A percentile compares a stretch with the other conserved stretches of the same genome.
Conservation (phyloP, 208 protist genomes). For the Crithidia thermophila region DNA sequence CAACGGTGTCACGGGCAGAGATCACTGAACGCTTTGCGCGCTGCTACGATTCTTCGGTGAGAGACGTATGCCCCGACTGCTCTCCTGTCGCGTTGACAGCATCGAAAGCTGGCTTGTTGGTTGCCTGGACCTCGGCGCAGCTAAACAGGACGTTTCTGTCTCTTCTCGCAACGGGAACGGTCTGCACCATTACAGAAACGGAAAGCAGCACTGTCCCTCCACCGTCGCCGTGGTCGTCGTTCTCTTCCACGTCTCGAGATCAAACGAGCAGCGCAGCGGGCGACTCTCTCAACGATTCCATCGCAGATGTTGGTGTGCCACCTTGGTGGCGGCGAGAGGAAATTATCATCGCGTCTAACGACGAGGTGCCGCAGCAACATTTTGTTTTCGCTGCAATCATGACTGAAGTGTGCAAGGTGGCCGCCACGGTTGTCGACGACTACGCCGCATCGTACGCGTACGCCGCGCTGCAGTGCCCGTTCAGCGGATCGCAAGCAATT, state of each 20-base stretch:
- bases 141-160: neutral
- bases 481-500: neutral
- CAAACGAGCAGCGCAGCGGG: too few relatives aligned
- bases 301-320: too few relatives aligned
- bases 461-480: neutral
- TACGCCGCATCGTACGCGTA: neutral
- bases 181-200: neutral
- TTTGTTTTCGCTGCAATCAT: neutral
- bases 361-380: neutral
- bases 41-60: neutral
- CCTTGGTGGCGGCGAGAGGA: too few relatives aligned
- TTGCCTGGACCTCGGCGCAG: neutral
- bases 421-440: conserved; percentile 9
- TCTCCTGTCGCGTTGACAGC: conserved; percentile 3
- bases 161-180: neutral
- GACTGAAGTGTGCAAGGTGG: neutral
- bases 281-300: neutral
- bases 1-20: neutral
- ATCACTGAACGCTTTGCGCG: conserved; percentile 9
- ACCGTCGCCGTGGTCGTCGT: neutral
- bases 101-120: conserved; percentile 1
- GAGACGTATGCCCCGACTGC: neutral
- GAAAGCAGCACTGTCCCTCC: neutral
- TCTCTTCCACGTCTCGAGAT: too few relatives aligned
- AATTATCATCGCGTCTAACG: neutral